These are phyloP conservation scores for Cladophialophora carrionii DNA, from an alignment of 2,329 filamentous ascomycete genomes.

Conservation along the genomic window DNA sequence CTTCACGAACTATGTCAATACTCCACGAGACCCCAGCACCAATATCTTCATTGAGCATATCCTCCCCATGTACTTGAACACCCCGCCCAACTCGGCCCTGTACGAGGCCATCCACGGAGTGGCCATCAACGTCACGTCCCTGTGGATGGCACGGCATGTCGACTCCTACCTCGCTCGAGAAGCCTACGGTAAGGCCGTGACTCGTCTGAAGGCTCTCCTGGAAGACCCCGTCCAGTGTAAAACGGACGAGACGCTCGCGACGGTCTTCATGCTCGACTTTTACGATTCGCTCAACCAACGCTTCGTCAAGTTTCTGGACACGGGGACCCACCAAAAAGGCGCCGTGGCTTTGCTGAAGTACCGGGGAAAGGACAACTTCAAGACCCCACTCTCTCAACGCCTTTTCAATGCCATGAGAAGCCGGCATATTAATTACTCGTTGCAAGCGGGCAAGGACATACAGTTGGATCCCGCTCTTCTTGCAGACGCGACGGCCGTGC, in stretches of 20 bases:
- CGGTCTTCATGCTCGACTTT: constrained; percentile 34
- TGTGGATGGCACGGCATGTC: constrained; percentile 26
- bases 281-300: constrained; percentile 32
- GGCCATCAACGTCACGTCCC: constrained; percentile 28
- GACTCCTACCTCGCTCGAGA: constrained; percentile 27
- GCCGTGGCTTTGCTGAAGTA: constrained; percentile 30
- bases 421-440: constrained; percentile 28
- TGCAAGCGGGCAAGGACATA: constrained; percentile 22
- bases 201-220: constrained; percentile 15
- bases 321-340: constrained; percentile 31
- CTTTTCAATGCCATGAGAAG: constrained; percentile 29
- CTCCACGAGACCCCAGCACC: constrained; percentile 30
- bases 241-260: constrained; percentile 29
- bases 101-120: constrained; percentile 26
- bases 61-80: constrained; percentile 28
- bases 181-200: constrained; percentile 26
- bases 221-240: constrained; percentile 21
- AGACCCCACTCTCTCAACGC: constrained; percentile 23
- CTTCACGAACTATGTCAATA: constrained; percentile 34
- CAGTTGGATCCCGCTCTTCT: constrained; percentile 20
- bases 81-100: constrained; percentile 21
- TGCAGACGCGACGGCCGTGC: constrained; percentile 16
- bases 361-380: constrained; percentile 25
- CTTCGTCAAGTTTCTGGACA: constrained; percentile 28
- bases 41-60: constrained; percentile 34